Evolutionary conservation across 805 yeast species (phyloP).

Genomic region (Yarrowia divulgata): DNA sequence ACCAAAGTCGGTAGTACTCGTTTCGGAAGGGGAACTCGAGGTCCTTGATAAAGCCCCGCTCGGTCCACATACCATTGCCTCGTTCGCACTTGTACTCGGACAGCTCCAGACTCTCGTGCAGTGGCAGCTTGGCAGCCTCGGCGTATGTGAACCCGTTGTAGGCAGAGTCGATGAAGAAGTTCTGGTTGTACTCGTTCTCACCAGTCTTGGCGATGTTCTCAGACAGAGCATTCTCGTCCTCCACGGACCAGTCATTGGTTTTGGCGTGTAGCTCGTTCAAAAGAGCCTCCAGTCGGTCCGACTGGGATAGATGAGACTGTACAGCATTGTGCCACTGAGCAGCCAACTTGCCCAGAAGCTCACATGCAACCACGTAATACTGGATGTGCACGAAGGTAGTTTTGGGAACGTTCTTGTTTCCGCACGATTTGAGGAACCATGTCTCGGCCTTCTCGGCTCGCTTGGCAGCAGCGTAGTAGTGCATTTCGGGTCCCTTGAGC

Average conservation of each 20-base stretch:
- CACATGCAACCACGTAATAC: conserved; percentile 14
- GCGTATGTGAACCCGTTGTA: conserved; percentile 25
- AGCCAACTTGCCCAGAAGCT: conserved; percentile 16
- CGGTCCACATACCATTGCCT: conserved; percentile 32
- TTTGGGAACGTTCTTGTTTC: conserved; percentile 12
- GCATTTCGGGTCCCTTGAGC: conserved; percentile 1
- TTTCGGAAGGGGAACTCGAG: conserved; percentile 26
- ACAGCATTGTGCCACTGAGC: conserved; percentile 19
- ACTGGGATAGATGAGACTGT: neutral
- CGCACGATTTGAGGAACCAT: conserved; percentile 23
- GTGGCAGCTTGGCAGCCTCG: conserved; percentile 7
- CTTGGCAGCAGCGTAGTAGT: conserved; percentile 22
- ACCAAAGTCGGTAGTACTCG: conserved; percentile 29
- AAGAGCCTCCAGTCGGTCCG: conserved; percentile 1
- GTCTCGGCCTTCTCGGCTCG: conserved; percentile 25
- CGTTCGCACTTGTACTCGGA: conserved; percentile 21
- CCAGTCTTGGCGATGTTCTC: conserved; percentile 28
- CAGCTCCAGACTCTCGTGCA: conserved; percentile 13
- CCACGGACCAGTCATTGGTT: conserved; percentile 15
- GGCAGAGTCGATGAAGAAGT: conserved; percentile 24
- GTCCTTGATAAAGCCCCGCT: conserved; percentile 16
- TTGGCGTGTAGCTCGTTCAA: neutral
- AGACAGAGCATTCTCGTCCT: conserved; percentile 12
- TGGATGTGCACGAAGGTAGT: conserved; percentile 20
- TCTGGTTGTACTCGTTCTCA: conserved; percentile 35